Conservation (phyloP, 73 alveolate genomes). For the Paramecium caudatum region DNA sequence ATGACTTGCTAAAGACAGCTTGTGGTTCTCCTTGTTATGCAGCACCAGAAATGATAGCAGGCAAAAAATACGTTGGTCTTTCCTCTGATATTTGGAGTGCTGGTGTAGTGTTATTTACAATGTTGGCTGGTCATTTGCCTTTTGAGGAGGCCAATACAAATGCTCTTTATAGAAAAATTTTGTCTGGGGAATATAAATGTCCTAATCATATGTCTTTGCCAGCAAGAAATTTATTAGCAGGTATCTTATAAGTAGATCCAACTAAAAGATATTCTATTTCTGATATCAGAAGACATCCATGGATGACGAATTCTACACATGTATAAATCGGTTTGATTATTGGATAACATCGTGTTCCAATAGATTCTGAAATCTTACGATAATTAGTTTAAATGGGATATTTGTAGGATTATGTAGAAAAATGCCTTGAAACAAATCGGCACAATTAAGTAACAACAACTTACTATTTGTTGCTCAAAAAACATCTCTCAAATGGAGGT, state of each 20-base stretch:
- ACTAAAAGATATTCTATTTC: constrained; percentile 84
- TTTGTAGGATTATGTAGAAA: constrained; percentile 83
- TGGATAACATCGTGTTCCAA: constrained; percentile 86
- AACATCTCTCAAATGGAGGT: constrained; percentile 85
- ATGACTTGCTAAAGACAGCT: constrained; percentile 87
- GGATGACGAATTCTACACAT: constrained; percentile 76
- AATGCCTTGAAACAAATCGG: constrained; percentile 88
- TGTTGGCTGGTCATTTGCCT: constrained; percentile 92
- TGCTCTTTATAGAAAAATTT: constrained; percentile 87
- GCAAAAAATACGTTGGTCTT: constrained; percentile 84
- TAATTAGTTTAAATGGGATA: constrained; percentile 83
- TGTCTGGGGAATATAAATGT: constrained; percentile 84
- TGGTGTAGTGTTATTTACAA: constrained; percentile 90
- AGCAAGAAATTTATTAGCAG: constrained; percentile 84
- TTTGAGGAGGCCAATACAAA: constrained; percentile 92
- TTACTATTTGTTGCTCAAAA: constrained; percentile 92
- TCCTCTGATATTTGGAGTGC: constrained; percentile 89
- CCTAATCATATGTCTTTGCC: constrained; percentile 83
- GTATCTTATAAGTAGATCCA: constrained; percentile 90
- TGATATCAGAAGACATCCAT: constrained; percentile 89
- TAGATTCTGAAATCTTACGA: constrained; percentile 85
- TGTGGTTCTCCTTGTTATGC: constrained; percentile 96
- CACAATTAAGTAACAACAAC: constrained; percentile 95
- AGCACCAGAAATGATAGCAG: constrained; percentile 96
- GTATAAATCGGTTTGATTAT: constrained; percentile 85